Percentiles rank a stretch among this genome's conserved stretches.
Conservation (phyloP, 2,329 filamentous ascomycete species). For the Trichophyton benhamiae region DNA sequence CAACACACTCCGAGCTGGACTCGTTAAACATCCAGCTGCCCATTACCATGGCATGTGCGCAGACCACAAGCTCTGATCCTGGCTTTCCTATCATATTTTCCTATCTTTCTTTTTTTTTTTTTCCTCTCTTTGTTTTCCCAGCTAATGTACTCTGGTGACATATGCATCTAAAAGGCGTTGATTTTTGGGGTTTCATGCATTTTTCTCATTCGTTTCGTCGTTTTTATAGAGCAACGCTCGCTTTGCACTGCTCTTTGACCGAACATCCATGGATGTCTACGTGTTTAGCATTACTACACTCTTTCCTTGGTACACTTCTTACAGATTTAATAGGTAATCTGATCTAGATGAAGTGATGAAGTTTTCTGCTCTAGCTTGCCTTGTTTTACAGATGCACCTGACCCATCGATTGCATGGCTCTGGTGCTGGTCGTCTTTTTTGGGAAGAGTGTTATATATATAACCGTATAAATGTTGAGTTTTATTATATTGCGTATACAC, state of each 20-base stretch:
- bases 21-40: neutral
- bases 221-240: neutral
- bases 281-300: conserved; percentile 1
- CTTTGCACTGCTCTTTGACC: neutral
- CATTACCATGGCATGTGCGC: neutral
- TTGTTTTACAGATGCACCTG: neutral
- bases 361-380: neutral
- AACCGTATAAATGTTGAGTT: neutral
- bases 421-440: neutral
- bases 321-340: neutral
- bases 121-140: neutral
- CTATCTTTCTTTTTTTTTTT: neutral
- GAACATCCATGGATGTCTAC: neutral
- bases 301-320: neutral
- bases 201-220: neutral
- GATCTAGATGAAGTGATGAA: neutral
- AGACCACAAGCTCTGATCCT: neutral
- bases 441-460: neutral
- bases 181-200: neutral
- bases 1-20: neutral
- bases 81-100: neutral
- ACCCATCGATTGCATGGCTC: neutral
- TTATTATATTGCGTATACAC: neutral
- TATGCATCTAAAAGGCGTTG: neutral
- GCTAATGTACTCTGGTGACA: neutral